phyloP scores from a whole-genome alignment of 1,284 basidiomycete genomes.

The Puccinia polysora region DNA sequence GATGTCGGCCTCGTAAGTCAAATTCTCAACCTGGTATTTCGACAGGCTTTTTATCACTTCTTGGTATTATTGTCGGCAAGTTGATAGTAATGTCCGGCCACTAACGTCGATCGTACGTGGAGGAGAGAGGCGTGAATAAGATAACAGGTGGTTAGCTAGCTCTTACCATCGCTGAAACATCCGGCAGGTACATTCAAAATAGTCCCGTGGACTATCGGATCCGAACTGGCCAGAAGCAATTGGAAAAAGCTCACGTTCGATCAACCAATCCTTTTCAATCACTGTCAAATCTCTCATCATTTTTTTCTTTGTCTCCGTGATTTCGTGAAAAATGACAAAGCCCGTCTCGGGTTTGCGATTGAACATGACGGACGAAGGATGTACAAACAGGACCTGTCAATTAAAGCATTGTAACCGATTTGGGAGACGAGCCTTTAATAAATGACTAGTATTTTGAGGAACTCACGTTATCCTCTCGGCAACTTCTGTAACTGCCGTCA shows the following conservation, averaged over 20 bases:
- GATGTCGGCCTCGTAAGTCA: too few relatives aligned
- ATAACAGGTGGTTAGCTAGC: not conserved
- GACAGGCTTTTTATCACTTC: not conserved
- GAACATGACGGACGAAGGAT: conserved; percentile 90
- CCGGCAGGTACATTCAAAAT: not conserved
- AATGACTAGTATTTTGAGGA: not conserved
- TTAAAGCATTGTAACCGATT: not conserved
- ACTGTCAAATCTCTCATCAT: conserved; percentile 60
- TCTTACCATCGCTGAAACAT: not conserved
- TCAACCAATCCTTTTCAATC: conserved; percentile 58
- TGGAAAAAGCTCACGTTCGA: conserved; percentile 49
- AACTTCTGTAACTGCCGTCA: conserved; percentile 81
- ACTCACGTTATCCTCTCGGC: conserved; percentile 72
- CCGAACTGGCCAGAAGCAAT: not conserved
- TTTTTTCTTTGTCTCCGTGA: conserved; percentile 87
- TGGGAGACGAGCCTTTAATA: too few relatives aligned
- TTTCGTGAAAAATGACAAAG: conserved; percentile 93
- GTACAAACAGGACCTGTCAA: conserved; percentile 71
- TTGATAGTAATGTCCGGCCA: conserved; percentile 27
- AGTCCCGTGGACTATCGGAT: not conserved
- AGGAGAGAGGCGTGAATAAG: not conserved
- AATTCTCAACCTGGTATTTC: too few relatives aligned
- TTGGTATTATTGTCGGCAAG: not conserved
- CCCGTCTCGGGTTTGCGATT: conserved; percentile 80
- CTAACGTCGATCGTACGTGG: too few relatives aligned